A percentile compares a stretch with the other conserved stretches of the same genome.
These are phyloP conservation scores for Pseudopediastrum boryanum DNA, from an alignment of 139 green algal species.

Conservation along the genomic window DNA sequence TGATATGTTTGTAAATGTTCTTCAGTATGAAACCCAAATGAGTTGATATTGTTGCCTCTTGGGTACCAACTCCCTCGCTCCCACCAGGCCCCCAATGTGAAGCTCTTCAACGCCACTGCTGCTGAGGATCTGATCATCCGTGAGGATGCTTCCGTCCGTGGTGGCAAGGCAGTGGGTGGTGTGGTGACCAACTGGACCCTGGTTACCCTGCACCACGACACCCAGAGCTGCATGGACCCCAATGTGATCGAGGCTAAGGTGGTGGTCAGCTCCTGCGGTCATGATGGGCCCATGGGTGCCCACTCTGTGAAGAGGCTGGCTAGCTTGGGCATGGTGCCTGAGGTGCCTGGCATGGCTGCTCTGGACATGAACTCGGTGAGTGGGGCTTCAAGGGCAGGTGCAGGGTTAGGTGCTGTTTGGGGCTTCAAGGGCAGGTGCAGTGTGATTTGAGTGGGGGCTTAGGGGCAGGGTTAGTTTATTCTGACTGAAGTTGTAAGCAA, in stretches of 20 bases:
- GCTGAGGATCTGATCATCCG: slow-evolving; percentile 79
- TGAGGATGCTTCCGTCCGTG: slow-evolving; percentile 36
- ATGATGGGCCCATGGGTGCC: slow-evolving; percentile 97
- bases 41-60: too few relatives aligned
- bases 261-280: slow-evolving; percentile 90
- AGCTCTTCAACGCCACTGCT: slow-evolving; percentile 97
- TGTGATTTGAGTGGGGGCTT: too few relatives aligned
- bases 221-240: slow-evolving; percentile 97
- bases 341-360: slow-evolving; percentile 89
- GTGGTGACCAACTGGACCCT: slow-evolving; percentile 99
- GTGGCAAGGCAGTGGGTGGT: slow-evolving; percentile 52
- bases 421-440: too few relatives aligned
- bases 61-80: too few relatives aligned
- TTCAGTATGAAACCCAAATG: neutral
- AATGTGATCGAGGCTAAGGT: slow-evolving; percentile 87
- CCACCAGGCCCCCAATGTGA: slow-evolving; percentile 86
- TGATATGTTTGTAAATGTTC: too few relatives aligned
- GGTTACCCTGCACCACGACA: slow-evolving; percentile 96
- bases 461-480: too few relatives aligned
- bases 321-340: slow-evolving; percentile 86
- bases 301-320: slow-evolving; percentile 89
- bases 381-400: too few relatives aligned
- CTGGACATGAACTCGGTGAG: slow-evolving; percentile 94
- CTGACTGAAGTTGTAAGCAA: too few relatives aligned
- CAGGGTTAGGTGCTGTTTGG: too few relatives aligned